phyloP scores from a whole-genome alignment of 75 land plant species.

The Cunninghamia lanceolata region DNA sequence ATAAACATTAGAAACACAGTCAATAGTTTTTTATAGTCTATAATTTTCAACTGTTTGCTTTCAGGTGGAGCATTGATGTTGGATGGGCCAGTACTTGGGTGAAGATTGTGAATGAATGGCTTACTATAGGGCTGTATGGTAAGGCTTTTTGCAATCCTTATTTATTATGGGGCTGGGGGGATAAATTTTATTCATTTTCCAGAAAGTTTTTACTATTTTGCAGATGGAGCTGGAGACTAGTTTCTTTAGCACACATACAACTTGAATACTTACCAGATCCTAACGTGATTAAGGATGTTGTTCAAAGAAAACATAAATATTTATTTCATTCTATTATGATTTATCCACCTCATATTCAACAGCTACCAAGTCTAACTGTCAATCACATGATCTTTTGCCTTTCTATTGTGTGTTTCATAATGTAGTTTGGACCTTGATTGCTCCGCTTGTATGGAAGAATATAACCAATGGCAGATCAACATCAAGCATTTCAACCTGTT shows the following conservation, averaged over 20 bases:
- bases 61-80: slow-evolving; percentile 91
- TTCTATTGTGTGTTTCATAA: not conserved
- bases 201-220: no score
- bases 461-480: slow-evolving; percentile 11
- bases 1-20: not conserved
- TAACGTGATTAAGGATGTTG: not conserved
- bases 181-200: not conserved
- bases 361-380: not conserved
- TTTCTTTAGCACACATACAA: not conserved
- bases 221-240: slow-evolving; percentile 5
- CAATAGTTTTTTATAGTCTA: not conserved
- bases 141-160: slow-evolving; percentile 21
- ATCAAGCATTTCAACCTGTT: not conserved
- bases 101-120: slow-evolving; percentile 83
- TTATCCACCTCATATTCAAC: not conserved
- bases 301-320: not conserved
- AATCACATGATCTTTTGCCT: slow-evolving; percentile 2
- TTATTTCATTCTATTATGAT: not conserved
- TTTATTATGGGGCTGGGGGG: not conserved
- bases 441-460: slow-evolving; percentile 55
- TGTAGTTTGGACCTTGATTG: slow-evolving; percentile 79
- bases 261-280: not conserved
- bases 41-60: not conserved
- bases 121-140: slow-evolving; percentile 77
- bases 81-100: slow-evolving; percentile 98